A percentile compares a stretch with the other conserved stretches of the same genome.
phyloP scores from a whole-genome alignment of 1,139 yeast genomes.

The Blastobotrys elegans region DNA sequence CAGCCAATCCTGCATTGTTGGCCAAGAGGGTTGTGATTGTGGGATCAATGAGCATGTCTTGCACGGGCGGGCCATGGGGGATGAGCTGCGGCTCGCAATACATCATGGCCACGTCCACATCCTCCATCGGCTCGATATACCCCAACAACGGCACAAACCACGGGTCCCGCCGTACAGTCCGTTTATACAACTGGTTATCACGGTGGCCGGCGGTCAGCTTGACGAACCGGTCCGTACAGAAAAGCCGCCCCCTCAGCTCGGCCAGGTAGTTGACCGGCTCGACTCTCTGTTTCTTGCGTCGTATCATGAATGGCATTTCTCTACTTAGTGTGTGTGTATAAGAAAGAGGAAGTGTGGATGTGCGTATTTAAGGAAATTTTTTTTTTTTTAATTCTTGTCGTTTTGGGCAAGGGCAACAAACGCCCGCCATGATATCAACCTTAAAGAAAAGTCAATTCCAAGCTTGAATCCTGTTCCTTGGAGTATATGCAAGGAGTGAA shows the following conservation, averaged over 20 bases:
- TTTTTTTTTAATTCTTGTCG: too few species aligned
- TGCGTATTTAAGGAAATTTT: too few species aligned
- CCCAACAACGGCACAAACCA: background rate
- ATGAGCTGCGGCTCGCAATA: background rate
- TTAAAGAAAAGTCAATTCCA: background rate
- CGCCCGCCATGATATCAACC: background rate
- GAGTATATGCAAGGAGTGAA: constrained; percentile 11
- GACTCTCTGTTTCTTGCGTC: too few species aligned
- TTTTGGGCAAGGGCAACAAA: background rate
- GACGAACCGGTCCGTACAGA: background rate
- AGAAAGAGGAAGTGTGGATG: too few species aligned
- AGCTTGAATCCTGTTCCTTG: constrained; percentile 9
- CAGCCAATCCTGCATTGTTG: background rate
- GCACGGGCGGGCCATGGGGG: background rate
- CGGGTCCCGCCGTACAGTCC: background rate
- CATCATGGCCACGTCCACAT: background rate
- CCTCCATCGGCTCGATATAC: background rate
- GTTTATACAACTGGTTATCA: background rate
- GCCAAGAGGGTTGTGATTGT: background rate
- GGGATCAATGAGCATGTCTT: background rate
- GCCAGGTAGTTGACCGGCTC: background rate
- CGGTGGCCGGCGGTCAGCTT: background rate
- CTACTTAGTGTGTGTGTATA: too few species aligned
- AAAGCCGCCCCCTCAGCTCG: background rate
- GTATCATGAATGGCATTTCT: too few species aligned